A percentile compares a stretch with the other conserved stretches of the same genome.
phyloP scores from a whole-genome alignment of 352 stramenopile species.

The Phytophthora pini region DNA sequence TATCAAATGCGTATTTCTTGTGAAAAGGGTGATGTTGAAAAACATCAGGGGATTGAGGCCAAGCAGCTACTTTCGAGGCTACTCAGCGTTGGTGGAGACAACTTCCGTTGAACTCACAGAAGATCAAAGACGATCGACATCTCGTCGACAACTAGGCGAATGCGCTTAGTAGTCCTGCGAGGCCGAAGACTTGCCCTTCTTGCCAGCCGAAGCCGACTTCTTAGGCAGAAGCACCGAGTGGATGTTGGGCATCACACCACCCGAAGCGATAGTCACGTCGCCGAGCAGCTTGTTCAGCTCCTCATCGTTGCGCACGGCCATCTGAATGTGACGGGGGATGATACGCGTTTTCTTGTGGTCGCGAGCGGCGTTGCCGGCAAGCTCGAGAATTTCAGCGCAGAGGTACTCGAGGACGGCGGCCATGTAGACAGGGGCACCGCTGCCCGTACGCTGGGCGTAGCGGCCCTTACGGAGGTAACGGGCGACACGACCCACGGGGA shows the following conservation, averaged over 20 bases:
- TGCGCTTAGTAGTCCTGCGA: slow-evolving; percentile 71
- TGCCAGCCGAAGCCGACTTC: slow-evolving; percentile 66
- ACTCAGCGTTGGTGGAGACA: slow-evolving; percentile 63
- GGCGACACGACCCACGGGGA: slow-evolving; percentile 95
- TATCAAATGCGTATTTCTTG: slow-evolving; percentile 27
- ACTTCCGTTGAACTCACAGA: slow-evolving; percentile 79
- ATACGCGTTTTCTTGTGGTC: slow-evolving; percentile 98
- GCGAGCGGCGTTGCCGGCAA: slow-evolving; percentile 94
- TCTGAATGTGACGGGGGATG: slow-evolving; percentile 96
- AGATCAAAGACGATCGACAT: slow-evolving; percentile 91
- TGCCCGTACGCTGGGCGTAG: slow-evolving; percentile 92
- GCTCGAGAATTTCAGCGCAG: slow-evolving; percentile 94
- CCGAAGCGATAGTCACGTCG: slow-evolving; percentile 94
- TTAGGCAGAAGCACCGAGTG: slow-evolving; percentile 92
- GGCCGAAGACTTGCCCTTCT: slow-evolving; percentile 60
- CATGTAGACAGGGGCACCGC: slow-evolving; percentile 95
- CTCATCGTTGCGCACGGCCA: slow-evolving; percentile 94
- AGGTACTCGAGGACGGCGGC: slow-evolving; percentile 95
- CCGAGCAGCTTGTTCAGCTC: slow-evolving; percentile 97
- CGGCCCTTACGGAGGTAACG: slow-evolving; percentile 94
- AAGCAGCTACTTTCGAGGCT: slow-evolving; percentile 14
- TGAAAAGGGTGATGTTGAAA: slow-evolving; percentile 53
- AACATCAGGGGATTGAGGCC: slow-evolving; percentile 44
- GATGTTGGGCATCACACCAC: slow-evolving; percentile 97
- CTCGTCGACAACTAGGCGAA: slow-evolving; percentile 88